Conservation (phyloP, 2,329 filamentous ascomycete species). For the Didymella lethalis region DNA sequence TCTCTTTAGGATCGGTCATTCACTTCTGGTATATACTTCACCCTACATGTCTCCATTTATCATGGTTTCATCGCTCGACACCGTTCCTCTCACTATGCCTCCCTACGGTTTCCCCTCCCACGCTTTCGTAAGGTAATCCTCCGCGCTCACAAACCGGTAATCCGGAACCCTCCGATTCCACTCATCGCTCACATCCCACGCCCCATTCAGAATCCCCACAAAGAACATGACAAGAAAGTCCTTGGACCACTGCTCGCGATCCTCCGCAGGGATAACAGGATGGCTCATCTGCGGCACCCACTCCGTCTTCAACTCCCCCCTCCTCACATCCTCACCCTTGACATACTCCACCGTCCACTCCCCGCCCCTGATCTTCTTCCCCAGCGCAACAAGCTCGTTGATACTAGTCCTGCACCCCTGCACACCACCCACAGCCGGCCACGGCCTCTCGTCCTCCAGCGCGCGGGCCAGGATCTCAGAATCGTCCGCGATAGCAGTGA, state of each 20-base stretch:
- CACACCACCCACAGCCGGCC: conserved; percentile 43
- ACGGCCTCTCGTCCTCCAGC: conserved; percentile 33
- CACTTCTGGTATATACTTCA: no score
- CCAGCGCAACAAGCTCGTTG: conserved; percentile 41
- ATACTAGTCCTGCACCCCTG: conserved; percentile 33
- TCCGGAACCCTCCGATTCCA: conserved; percentile 58
- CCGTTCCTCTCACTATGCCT: no score
- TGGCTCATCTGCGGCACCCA: conserved; percentile 53
- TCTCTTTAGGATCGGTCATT: no score
- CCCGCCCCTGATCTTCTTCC: conserved; percentile 41
- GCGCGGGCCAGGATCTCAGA: conserved; percentile 37
- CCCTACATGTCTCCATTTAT: no score
- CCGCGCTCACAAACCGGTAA: conserved; percentile 53
- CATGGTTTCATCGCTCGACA: no score
- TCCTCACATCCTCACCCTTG: conserved; percentile 57
- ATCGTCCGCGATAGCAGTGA: conserved; percentile 41
- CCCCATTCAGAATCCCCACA: conserved; percentile 52
- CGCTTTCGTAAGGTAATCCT: conserved; percentile 54
- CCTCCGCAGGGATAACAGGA: conserved; percentile 48
- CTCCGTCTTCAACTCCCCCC: conserved; percentile 50
- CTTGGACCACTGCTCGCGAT: conserved; percentile 47
- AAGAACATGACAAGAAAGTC: conserved; percentile 55
- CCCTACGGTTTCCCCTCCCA: conserved; percentile 52
- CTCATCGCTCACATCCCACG: conserved; percentile 56
- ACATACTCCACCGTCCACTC: conserved; percentile 56